Evolutionary conservation across 306 rosid genomes (phyloP), one percentile per base, ranked within the genome.

Genomic region (Cercis canadensis): DNA sequence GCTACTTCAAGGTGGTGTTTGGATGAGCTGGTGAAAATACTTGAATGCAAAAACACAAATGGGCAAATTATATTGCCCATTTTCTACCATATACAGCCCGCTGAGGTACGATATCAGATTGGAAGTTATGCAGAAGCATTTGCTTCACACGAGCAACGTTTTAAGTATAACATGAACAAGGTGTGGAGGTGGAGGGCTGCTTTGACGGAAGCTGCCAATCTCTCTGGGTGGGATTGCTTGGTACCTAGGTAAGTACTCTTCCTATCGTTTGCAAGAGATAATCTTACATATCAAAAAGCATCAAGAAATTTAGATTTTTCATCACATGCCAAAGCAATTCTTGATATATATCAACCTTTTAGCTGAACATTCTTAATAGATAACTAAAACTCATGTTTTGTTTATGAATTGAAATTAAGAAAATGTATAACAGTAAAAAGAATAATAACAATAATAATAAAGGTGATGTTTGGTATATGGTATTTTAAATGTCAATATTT

Each of bases 191-290:
- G 76, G 81, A 57, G 62, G 18, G 7, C 34, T 43, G 76, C 60
- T 9, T 40, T 77, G 61, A 37, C 61, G 0, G 81, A 69, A 76
- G 81, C 69, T 1, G 71, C 80, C 32, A 76, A 76, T 68, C 17
- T 68, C 21, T 68, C 80, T 68, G 75, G 80, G 4, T 57, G 45
- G 83, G 79, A 79, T 67, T 79, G 75, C 72, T 52, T 39, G 34
- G n/a, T 52, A 16, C 46, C 72, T 7, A 67, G 79, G 83, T 79
- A 50, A n/a, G n/a, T n/a, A n/a, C n/a, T n/a, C n/a, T n/a, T n/a
- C n/a, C n/a, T n/a, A n/a, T n/a, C n/a, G n/a, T n/a, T n/a, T n/a
- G n/a, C n/a, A n/a, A n/a, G n/a, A n/a, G n/a, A n/a, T n/a, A n/a
- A n/a, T n/a, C n/a, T n/a, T n/a, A n/a, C n/a, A n/a, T n/a, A n/a